Evolutionary conservation across 129 eudicot genomes (phyloP).

Genomic region (Rutidosis leptorrhynchoides): DNA sequence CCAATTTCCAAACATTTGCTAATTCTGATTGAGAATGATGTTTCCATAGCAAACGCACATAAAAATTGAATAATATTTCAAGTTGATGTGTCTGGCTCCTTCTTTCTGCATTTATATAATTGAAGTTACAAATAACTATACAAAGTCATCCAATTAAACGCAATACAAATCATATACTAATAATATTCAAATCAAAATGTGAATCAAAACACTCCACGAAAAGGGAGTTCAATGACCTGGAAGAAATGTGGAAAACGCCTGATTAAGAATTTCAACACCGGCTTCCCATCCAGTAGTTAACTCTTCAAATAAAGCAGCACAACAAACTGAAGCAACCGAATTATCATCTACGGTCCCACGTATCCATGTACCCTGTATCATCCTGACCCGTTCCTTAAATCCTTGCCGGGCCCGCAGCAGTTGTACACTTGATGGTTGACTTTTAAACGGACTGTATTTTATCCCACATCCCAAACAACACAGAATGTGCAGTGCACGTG

Average conservation of each 20-base stretch:
- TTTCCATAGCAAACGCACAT: conserved; percentile 56
- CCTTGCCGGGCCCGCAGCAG: conserved; percentile 91
- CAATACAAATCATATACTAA: background rate
- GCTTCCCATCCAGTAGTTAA: conserved; percentile 66
- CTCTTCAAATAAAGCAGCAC: conserved; percentile 95
- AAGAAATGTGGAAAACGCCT: conserved; percentile 80
- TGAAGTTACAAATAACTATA: conserved; percentile 11
- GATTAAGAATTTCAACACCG: conserved; percentile 57
- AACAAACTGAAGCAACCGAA: conserved; percentile 71
- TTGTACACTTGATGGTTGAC: conserved; percentile 73
- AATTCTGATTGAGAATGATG: conserved; percentile 48
- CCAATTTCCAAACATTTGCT: conserved; percentile 52
- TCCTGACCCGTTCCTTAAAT: conserved; percentile 63
- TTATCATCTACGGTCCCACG: conserved; percentile 59
- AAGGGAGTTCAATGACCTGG: conserved; percentile 51
- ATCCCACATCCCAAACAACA: conserved; percentile 83
- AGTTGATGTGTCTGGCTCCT: conserved; percentile 66
- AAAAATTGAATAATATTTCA: conserved; percentile 64
- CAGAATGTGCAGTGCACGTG: conserved; percentile 74
- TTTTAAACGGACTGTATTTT: conserved; percentile 64
- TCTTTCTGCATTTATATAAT: conserved; percentile 56
- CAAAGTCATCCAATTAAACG: background rate
- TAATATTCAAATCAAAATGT: background rate
- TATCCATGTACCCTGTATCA: conserved; percentile 54
- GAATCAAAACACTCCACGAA: background rate